phyloP scores from a whole-genome alignment of 805 yeast species.

The Saccharomyces mikatae region DNA sequence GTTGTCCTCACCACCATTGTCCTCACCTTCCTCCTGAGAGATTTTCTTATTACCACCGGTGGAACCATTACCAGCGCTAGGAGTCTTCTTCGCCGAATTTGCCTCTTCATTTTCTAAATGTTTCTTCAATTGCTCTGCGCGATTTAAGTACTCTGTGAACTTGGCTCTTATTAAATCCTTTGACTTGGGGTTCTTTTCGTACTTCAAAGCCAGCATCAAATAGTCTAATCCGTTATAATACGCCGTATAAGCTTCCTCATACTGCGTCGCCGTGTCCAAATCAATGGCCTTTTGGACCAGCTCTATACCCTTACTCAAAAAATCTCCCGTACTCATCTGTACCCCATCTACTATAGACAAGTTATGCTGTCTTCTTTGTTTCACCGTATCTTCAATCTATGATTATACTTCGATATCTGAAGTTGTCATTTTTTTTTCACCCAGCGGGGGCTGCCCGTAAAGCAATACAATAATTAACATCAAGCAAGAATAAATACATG shows the following conservation, averaged over 20 bases:
- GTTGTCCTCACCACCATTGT: slow-evolving; percentile 70
- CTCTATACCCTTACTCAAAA: slow-evolving; percentile 89
- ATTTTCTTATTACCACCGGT: slow-evolving; percentile 42
- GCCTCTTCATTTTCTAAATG: slow-evolving; percentile 70
- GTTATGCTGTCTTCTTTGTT: not conserved
- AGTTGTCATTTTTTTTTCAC: not conserved
- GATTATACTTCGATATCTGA: not conserved
- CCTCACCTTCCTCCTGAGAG: slow-evolving; percentile 44
- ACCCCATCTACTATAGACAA: not conserved
- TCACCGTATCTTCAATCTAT: not conserved
- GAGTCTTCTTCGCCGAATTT: slow-evolving; percentile 34
- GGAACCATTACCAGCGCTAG: slow-evolving; percentile 43
- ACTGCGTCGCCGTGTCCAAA: slow-evolving; percentile 80
- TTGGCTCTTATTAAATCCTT: slow-evolving; percentile 83
- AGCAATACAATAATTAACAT: not conserved
- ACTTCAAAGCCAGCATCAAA: slow-evolving; percentile 89
- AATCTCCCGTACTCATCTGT: slow-evolving; percentile 53
- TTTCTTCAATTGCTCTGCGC: slow-evolving; percentile 91
- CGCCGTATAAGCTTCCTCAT: slow-evolving; percentile 88
- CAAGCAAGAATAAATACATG: not conserved
- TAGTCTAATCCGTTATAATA: slow-evolving; percentile 92
- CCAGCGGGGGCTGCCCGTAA: not conserved
- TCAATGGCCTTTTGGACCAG: slow-evolving; percentile 91
- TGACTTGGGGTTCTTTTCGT: slow-evolving; percentile 83
- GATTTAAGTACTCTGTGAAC: slow-evolving; percentile 79